Evolutionary conservation across 768 basidiomycete genomes (phyloP).

Genomic region (Boletus coccyginus): DNA sequence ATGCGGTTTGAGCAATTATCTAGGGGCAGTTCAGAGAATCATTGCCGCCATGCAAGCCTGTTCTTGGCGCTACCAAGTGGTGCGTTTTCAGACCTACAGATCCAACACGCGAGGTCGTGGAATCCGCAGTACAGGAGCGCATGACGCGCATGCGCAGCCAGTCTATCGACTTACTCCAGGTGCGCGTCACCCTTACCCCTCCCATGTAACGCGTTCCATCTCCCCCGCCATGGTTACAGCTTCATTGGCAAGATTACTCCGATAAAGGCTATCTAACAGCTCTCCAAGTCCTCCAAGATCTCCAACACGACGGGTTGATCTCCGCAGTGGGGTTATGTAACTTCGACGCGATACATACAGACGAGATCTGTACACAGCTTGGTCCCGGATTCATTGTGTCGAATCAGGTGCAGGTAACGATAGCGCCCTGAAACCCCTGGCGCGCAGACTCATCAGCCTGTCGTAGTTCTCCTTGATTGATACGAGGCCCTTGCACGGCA

Average conservation of each 20-base stretch:
- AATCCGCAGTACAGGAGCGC: constrained; percentile 65
- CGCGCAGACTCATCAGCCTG: constrained; percentile 7
- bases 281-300: constrained; percentile 50
- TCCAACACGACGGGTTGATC: constrained; percentile 61
- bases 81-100: constrained; percentile 63
- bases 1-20: constrained; percentile 2
- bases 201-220: neutral
- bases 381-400: constrained; percentile 72
- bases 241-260: constrained; percentile 76
- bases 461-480: constrained; percentile 79
- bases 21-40: constrained; percentile 70
- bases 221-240: constrained; percentile 38
- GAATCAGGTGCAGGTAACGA: constrained; percentile 76
- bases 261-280: constrained; percentile 48
- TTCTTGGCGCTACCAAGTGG: constrained; percentile 84
- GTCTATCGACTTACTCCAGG: constrained; percentile 73
- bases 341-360: constrained; percentile 71
- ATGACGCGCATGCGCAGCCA: constrained; percentile 61
- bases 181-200: constrained; percentile 22
- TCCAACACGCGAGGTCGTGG: constrained; percentile 54
- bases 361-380: constrained; percentile 76
- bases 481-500: constrained; percentile 69
- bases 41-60: constrained; percentile 37
- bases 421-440: neutral
- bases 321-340: constrained; percentile 74